Conservation (phyloP, 768 basidiomycete species). For the Xerocomellus intermedius region DNA sequence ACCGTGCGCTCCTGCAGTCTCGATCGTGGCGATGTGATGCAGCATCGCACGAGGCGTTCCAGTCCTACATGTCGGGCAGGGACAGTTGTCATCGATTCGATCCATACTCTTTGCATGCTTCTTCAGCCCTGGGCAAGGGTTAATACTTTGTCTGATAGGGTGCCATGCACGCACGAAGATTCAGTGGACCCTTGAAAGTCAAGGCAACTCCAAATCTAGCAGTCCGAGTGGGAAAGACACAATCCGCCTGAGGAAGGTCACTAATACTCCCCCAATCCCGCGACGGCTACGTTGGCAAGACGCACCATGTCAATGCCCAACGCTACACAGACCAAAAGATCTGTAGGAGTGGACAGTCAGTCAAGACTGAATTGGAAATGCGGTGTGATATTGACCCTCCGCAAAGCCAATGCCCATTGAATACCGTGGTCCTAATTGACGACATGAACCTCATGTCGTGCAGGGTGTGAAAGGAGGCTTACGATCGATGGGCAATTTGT, state of each 20-base stretch:
- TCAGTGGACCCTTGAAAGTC: slow-evolving; percentile 77
- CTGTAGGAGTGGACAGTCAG: slow-evolving; percentile 35
- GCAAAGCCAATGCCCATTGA: slow-evolving; percentile 93
- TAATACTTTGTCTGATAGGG: neutral
- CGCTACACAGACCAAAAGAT: slow-evolving; percentile 86
- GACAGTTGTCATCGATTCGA: slow-evolving; percentile 74
- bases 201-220: slow-evolving; percentile 89
- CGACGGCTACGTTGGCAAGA: neutral
- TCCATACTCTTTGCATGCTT: slow-evolving; percentile 69
- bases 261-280: neutral
- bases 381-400: slow-evolving; percentile 54
- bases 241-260: slow-evolving; percentile 65
- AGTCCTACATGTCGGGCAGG: slow-evolving; percentile 79
- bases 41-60: slow-evolving; percentile 72
- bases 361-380: neutral
- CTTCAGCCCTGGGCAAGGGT: slow-evolving; percentile 40
- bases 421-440: slow-evolving; percentile 71
- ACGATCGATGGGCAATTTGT: slow-evolving; percentile 77
- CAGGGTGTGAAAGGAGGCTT: slow-evolving; percentile 25
- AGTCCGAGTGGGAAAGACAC: slow-evolving; percentile 90
- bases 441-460: slow-evolving; percentile 8
- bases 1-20: slow-evolving; percentile 88
- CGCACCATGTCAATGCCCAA: slow-evolving; percentile 90
- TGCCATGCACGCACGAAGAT: slow-evolving; percentile 54
- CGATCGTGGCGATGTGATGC: slow-evolving; percentile 72